Conservation (phyloP, 2,329 filamentous ascomycete genomes). For the Fusarium sp. region DNA sequence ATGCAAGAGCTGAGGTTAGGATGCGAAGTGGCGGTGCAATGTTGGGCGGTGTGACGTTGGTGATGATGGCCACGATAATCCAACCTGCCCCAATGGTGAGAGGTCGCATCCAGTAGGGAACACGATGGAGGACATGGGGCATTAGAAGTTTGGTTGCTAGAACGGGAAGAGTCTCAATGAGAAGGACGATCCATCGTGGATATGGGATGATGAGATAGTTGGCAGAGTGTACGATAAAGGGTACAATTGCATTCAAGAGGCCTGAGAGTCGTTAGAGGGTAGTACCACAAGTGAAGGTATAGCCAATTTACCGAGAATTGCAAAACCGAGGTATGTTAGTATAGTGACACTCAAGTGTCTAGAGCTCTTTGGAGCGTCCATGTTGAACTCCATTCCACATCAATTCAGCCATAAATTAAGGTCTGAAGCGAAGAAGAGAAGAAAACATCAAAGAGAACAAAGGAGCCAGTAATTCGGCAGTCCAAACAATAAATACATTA, state of each 20-base stretch:
- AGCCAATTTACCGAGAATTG: constrained; percentile 37
- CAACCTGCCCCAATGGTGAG: constrained; percentile 44
- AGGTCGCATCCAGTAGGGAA: constrained; percentile 46
- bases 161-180: constrained; percentile 48
- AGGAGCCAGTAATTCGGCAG: neutral
- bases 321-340: constrained; percentile 42
- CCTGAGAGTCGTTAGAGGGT: constrained; percentile 37
- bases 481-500: neutral
- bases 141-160: constrained; percentile 46
- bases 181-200: constrained; percentile 46
- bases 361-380: neutral
- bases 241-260: constrained; percentile 46
- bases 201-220: constrained; percentile 52
- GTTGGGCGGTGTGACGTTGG: constrained; percentile 48
- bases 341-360: constrained; percentile 22
- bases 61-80: constrained; percentile 45
- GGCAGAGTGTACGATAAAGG: constrained; percentile 47
- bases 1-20: constrained; percentile 45
- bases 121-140: constrained; percentile 43
- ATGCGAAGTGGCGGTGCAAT: constrained; percentile 47
- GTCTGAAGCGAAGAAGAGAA: neutral
- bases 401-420: neutral
- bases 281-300: neutral
- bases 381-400: neutral
- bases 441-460: neutral